Evolutionary conservation across 2,329 filamentous ascomycete species (phyloP), one percentile per base, ranked within the genome.

Genomic region (Westerdykella ornata): DNA sequence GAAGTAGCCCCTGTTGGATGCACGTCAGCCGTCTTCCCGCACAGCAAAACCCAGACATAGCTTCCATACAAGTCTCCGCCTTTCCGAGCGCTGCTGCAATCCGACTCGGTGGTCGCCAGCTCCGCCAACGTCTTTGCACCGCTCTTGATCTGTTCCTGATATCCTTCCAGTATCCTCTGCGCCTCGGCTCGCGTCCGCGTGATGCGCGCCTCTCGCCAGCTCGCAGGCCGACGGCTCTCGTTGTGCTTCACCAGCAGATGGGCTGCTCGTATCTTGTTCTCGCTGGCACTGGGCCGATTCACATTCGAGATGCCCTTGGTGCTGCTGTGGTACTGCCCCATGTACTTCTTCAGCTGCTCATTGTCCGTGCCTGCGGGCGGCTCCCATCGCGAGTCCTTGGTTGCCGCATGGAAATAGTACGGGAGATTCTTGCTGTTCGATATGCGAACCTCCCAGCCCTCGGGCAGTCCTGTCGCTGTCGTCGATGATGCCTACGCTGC

Each of bases 401-500:
- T 86, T 54, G 71, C 72, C 35, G 84, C 74, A 70, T 96, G 94
- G 83, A 96, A 97, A 75, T 97, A 98, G 76, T 98, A 98, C 29
- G 92, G 92, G 28, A 97, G 84, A 71, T 94, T 94, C 75, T 96
- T 97, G 69, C 88, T 94, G 74, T 96, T 94, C 68, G 88, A 95
- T 72, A 94, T 88, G 67, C 92, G 88, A 63, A 98, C 88, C 72
- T 97, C 92, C 89, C 90, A 96, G 67, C 82, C 81, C 37, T 80
- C 68, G 48, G 89, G 89, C 49, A 96, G 80, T 65, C 90, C 90
- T 22, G 61, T 60, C 37, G 60, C 56, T 30, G 42, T 43, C 19
- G 22, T 26, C 22, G 22, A 26, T 26, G 56, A 53, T n/a, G 57
- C 57, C 59, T 63, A 42, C 39, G 43, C 39, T 37, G 18, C 46